Evolutionary conservation across 208 protist species (phyloP).

Genomic region (Trypanosoma grayi): DNA sequence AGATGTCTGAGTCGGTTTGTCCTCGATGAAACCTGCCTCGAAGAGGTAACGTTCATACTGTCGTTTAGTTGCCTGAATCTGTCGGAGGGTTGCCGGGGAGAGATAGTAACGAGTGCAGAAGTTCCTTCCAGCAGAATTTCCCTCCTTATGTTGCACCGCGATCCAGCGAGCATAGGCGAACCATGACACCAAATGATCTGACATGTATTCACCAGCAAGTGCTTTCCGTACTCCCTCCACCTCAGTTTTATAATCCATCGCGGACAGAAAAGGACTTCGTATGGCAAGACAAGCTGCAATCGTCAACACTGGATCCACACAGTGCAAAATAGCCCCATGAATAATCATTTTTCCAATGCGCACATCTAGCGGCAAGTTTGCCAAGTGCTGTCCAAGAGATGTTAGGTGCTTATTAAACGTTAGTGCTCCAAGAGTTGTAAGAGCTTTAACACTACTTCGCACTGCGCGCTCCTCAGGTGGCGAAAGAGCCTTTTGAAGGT

Average conservation of each 20-base stretch:
- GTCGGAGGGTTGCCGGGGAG: constrained; percentile 62
- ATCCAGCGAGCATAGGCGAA: constrained; percentile 87
- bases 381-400: constrained; percentile 88
- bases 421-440: constrained; percentile 85
- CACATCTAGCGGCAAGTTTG: constrained; percentile 91
- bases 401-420: constrained; percentile 84
- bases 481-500: constrained; percentile 83
- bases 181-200: constrained; percentile 88
- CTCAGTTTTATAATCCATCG: constrained; percentile 88
- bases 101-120: constrained; percentile 85
- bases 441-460: constrained; percentile 79
- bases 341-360: constrained; percentile 95
- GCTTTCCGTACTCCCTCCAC: constrained; percentile 76
- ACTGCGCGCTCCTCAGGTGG: constrained; percentile 82
- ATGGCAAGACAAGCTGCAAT: constrained; percentile 92
- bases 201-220: constrained; percentile 68
- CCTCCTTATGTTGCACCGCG: constrained; percentile 38
- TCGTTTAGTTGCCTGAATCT: constrained; percentile 90
- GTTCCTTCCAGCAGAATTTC: constrained; percentile 46
- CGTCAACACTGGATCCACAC: constrained; percentile 95
- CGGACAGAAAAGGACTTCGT: constrained; percentile 89
- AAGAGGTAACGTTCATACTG: constrained; percentile 92
- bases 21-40: constrained; percentile 88
- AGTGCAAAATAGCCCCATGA: constrained; percentile 93
- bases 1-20: constrained; percentile 20